Percentiles rank a stretch among this genome's conserved stretches.
These are phyloP conservation scores for Capsicum chinense DNA, from an alignment of 257 asterid species.

Conservation along the genomic window DNA sequence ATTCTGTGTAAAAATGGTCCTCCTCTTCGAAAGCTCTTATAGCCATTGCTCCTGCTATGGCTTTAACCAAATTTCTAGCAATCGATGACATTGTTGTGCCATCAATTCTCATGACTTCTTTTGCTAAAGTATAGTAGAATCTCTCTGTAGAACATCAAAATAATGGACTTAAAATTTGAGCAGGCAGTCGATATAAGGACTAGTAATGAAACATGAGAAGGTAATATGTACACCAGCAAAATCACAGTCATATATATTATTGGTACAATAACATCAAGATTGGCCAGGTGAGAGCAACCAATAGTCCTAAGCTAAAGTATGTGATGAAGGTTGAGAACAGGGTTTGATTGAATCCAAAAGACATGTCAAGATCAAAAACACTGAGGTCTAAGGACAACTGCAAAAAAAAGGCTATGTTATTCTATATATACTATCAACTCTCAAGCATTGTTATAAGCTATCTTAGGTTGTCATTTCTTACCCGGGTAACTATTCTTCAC, in stretches of 20 bases:
- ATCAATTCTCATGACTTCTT: slow-evolving; percentile 47
- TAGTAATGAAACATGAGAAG: not conserved
- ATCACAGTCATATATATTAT: slow-evolving; percentile 32
- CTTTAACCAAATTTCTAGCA: slow-evolving; percentile 45
- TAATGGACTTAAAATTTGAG: not conserved
- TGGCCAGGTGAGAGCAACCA: slow-evolving; percentile 44
- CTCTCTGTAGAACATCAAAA: slow-evolving; percentile 28
- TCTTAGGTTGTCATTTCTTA: slow-evolving; percentile 29
- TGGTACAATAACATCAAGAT: slow-evolving; percentile 41
- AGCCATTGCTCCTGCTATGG: slow-evolving; percentile 47
- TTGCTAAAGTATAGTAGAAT: slow-evolving; percentile 44
- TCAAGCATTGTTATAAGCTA: not conserved
- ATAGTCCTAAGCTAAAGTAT: slow-evolving; percentile 41
- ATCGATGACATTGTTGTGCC: slow-evolving; percentile 47
- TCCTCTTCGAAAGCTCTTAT: slow-evolving; percentile 48
- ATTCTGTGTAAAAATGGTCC: slow-evolving; percentile 38
- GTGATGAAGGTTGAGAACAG: slow-evolving; percentile 35
- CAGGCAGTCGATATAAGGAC: not conserved
- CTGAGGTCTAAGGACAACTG: slow-evolving; percentile 49
- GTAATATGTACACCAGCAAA: slow-evolving; percentile 36
- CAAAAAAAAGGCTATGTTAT: not conserved
- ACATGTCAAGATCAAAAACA: slow-evolving; percentile 43
- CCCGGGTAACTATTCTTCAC: slow-evolving; percentile 60
- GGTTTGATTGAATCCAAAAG: slow-evolving; percentile 46
- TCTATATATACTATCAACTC: not conserved